Evolutionary conservation across 139 green algal species (phyloP), one percentile per base, ranked within the genome.

Genomic region (Dunaliella sp.): DNA sequence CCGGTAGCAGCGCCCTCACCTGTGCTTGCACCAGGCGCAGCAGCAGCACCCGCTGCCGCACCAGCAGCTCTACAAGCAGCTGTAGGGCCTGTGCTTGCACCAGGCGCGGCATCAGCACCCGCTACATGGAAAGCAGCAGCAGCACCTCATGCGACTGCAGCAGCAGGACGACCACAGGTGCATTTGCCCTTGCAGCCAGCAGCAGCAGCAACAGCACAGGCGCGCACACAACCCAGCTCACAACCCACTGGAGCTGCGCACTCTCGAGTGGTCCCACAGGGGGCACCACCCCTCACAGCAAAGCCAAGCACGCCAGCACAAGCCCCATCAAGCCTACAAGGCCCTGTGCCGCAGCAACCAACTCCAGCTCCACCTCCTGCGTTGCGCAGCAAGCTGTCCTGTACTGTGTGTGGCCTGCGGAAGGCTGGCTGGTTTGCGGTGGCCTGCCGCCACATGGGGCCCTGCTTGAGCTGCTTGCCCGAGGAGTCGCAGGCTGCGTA

Each of bases 141-240:
- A 80, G 74, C 74, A 80, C 74, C 74, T 76, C 59, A 76, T 76
- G 59, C 59, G 25, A n/a, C 59, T n/a, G 59, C 59, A 76, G 25
- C 59, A 76, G 59, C 59, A 76, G 59, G 22, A 76, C 59, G 22
- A 25, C 59, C 22, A 25, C 59, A 76, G 22, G 22, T n/a, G 59
- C 59, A 76, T 76, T n/a, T 76, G 59, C 59, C 22, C 22, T 25
- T n/a, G 59, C 59, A 76, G 59, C 59, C n/a, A n/a, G n/a, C n/a
- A n/a, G n/a, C n/a, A n/a, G n/a, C n/a, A n/a, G n/a, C n/a, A n/a
- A n/a, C n/a, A 76, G 59, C 59, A 76, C 59, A n/a, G n/a, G n/a
- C n/a, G n/a, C n/a, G n/a, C n/a, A n/a, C n/a, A n/a, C n/a, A n/a
- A n/a, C n/a, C n/a, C n/a, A n/a, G n/a, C n/a, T n/a, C n/a, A n/a